Conservation (phyloP, 2,329 filamentous ascomycete species). For the Xylariaceae sp. region DNA sequence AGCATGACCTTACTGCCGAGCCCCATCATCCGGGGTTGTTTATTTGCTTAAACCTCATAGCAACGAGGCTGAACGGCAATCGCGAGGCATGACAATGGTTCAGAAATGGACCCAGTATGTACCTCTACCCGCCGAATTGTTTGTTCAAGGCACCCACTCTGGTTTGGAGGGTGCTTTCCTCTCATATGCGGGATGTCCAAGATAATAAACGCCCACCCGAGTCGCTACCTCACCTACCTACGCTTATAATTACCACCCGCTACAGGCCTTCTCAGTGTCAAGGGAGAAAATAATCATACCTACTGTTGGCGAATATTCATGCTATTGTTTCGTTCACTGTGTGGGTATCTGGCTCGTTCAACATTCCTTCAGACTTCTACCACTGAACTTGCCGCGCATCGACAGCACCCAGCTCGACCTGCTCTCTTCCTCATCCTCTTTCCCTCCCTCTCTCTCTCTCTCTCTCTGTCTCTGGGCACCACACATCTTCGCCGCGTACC, state of each 20-base stretch:
- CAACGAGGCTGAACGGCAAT: not conserved
- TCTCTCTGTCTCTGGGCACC: not conserved
- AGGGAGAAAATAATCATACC: too few species aligned
- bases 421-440: not conserved
- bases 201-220: too few species aligned
- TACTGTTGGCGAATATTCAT: not conserved
- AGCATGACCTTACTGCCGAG: not conserved
- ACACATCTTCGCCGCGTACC: not conserved
- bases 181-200: too few species aligned
- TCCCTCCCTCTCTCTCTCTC: not conserved
- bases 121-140: not conserved
- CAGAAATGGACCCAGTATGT: not conserved
- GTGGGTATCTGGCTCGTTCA: not conserved
- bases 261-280: too few species aligned
- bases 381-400: not conserved
- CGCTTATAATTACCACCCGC: too few species aligned
- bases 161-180: too few species aligned
- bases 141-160: too few species aligned
- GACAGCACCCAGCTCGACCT: not conserved
- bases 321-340: not conserved
- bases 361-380: constrained; percentile 11
- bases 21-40: not conserved
- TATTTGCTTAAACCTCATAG: not conserved
- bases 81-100: not conserved
- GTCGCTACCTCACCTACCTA: too few species aligned